A percentile compares a stretch with the other conserved stretches of the same genome.
phyloP scores from a whole-genome alignment of 768 basidiomycete species.

The Lactifluus piperatus region DNA sequence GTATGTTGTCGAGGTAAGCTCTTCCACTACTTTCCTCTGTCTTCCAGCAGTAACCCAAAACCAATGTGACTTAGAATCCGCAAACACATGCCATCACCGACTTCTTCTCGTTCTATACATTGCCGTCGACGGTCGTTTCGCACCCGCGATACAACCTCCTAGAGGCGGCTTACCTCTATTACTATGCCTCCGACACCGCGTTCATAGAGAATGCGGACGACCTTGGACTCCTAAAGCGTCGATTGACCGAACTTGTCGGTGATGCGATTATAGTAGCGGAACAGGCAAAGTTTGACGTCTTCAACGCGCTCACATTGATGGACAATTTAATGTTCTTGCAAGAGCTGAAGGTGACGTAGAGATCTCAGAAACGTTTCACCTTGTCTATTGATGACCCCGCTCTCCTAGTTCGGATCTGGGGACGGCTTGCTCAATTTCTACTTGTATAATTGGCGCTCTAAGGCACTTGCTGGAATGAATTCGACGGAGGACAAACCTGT shows the following conservation, averaged over 20 bases:
- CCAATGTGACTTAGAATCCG: slow-evolving; percentile 58
- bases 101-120: slow-evolving; percentile 93
- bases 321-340: slow-evolving; percentile 80
- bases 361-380: neutral
- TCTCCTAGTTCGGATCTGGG: slow-evolving; percentile 78
- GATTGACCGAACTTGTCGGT: slow-evolving; percentile 61
- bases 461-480: slow-evolving; percentile 63
- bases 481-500: slow-evolving; percentile 41
- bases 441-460: slow-evolving; percentile 91
- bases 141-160: slow-evolving; percentile 61
- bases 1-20: slow-evolving; percentile 84
- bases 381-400: slow-evolving; percentile 9
- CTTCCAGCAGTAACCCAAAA: neutral
- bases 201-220: slow-evolving; percentile 54
- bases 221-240: slow-evolving; percentile 53
- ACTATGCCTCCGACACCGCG: slow-evolving; percentile 81
- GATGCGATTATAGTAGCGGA: slow-evolving; percentile 80
- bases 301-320: slow-evolving; percentile 93
- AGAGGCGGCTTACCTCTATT: slow-evolving; percentile 92
- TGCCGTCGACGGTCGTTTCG: slow-evolving; percentile 88
- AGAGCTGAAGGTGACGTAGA: slow-evolving; percentile 66
- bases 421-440: slow-evolving; percentile 91
- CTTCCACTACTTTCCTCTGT: neutral
- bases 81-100: slow-evolving; percentile 81
- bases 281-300: slow-evolving; percentile 86